These are phyloP conservation scores for Paraurostyla sp. DNA, from an alignment of 73 alveolate genomes.

Conservation along the genomic window DNA sequence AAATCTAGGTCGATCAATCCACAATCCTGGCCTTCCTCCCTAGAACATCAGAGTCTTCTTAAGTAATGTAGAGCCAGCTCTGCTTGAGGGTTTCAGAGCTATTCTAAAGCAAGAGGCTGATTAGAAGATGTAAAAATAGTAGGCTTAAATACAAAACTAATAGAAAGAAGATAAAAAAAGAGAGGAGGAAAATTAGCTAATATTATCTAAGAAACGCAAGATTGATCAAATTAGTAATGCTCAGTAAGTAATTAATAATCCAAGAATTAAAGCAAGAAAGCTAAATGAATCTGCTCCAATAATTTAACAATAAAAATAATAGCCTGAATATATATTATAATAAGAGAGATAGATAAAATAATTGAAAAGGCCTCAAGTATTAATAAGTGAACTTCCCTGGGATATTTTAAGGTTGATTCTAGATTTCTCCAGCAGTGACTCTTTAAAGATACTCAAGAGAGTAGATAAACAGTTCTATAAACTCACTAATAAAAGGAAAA, in stretches of 20 bases:
- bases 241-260: not conserved
- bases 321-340: not conserved
- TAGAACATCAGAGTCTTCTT: not conserved
- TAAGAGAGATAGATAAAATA: not conserved
- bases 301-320: not conserved
- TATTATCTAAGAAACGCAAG: slow-evolving; percentile 31
- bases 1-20: not conserved
- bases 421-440: not conserved
- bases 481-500: not conserved
- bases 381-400: not conserved
- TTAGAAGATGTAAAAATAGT: not conserved
- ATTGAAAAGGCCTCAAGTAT: too few relatives aligned
- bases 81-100: not conserved
- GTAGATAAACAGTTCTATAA: not conserved
- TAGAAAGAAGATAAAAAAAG: not conserved
- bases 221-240: slow-evolving; percentile 28
- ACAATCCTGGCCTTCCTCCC: not conserved
- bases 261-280: slow-evolving; percentile 5
- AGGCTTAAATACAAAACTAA: not conserved
- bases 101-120: slow-evolving; percentile 4
- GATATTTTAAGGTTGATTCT: not conserved
- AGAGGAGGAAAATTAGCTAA: not conserved
- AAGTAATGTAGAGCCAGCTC: not conserved
- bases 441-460: not conserved
- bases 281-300: not conserved